Base-by-base conservation (phyloP, 2,329 filamentous ascomycete genomes). In the Penicillium sp. region DNA sequence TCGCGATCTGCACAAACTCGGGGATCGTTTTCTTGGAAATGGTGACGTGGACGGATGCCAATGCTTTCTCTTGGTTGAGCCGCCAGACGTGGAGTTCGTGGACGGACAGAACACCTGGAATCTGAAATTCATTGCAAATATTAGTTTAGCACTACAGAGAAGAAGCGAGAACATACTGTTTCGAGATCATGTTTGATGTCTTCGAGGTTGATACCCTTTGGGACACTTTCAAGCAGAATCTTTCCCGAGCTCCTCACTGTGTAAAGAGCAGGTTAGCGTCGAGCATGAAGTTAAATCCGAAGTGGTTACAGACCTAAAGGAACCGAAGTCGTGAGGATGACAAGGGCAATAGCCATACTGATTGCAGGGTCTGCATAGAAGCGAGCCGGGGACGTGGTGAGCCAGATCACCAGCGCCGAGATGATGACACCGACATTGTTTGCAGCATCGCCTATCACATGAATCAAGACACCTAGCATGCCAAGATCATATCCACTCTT, bases 401-500 rank as follows among this genome's bases (percentile, higher is more conserved):
- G 77, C 87, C 86, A 90, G 67, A 91, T 87, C 34, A 89, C 77
- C 1, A 86, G 64, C 0, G 86, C 86, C 1, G 87, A 81, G 39
- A 86, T 76, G 36, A 91, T 89, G 56, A 91, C 87, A 10, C 87
- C 87, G 14, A 90, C 68, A 63, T 91, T 91, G 74, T 90, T 91
- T 59, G 87, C 77, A 2, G 86, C 86, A 63, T 91, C 89, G 31
- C 87, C 85, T 2, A 89, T 63, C 22, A 91, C 81, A 63, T 92
- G 89, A 13, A 89, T 73, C n/a, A 91, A 67, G 1, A 89, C 87
- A 1, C 85, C 87, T 50, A 89, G 73, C 77, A 90, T 86, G 14
- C 85, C 86, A n/a, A 91, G 77, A 65, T 91, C 85, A 7, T 50
- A n/a, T 1, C 45, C 32, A 13, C 50, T 58, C 13, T 31, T 34